Evolutionary conservation across 179 eudicot genomes (phyloP), one percentile per base, ranked within the genome.

Genomic region (Heliamphora pulchella): DNA sequence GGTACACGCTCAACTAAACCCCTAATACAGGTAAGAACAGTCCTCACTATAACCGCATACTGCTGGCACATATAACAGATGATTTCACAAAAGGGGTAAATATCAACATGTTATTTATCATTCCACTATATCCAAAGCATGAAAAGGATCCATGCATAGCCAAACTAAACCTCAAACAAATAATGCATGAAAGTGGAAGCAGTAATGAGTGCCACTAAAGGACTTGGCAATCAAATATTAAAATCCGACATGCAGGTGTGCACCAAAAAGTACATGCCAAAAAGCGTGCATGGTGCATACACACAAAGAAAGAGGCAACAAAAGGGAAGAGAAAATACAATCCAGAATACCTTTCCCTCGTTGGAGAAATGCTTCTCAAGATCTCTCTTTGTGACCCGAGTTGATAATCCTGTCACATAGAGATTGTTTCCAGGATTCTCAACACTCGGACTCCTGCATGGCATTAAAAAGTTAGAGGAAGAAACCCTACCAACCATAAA

Each of bases 381-480:
- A 39, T 94, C 98, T 84, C 87, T 89, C 86, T 80, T 92, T 11
- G 96, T 89, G 59, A 94, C 87, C 80, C 98, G 87, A 10, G 94
- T 13, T 43, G 97, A 96, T 69, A 96, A 82, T 64, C 97, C 98
- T 1, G 98, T 96, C 81, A 96, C 99, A 88, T 96, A 96, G 78
- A 96, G 86, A 80, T 94, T 96, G 80, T 96, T 96, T 58, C 99
- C 99, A 15, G 96, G 98, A 76, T 96, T 96, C 82, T 96, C 99
- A 50, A 87, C 92, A 75, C 90, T 89, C 55, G 86, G 87, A 84
- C 96, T 92, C 89, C 98, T 96, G 90, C 63, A 13, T 78, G 18
- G 20, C 62, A 50, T 31, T 66, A 50, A 18, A 57, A 62, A 13
- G 71, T 41, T 48, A 64, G 44, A 61, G 1, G 15, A 77, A 8